Conservation (phyloP, 805 yeast species). For the Candida germanica region DNA sequence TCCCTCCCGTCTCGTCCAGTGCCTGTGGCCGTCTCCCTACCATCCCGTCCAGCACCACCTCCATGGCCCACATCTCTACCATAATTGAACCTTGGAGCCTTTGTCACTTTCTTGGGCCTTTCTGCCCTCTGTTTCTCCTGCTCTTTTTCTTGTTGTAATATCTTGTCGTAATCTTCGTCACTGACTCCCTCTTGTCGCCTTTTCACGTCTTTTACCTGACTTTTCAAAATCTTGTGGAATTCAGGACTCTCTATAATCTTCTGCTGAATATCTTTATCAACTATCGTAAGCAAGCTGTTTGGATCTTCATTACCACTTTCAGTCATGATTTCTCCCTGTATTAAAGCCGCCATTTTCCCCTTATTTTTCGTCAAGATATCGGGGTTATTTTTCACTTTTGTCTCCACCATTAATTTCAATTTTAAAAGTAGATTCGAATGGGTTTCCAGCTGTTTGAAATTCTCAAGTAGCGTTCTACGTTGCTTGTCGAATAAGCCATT, state of each 20-base stretch:
- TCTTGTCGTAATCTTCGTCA: conserved; percentile 38
- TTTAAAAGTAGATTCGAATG: conserved; percentile 39
- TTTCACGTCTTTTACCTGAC: conserved; percentile 32
- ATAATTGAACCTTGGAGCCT: conserved; percentile 28
- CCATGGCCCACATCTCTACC: neutral
- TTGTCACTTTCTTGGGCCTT: conserved; percentile 23
- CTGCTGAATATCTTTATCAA: conserved; percentile 43
- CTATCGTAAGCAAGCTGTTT: conserved; percentile 33
- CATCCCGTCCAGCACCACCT: neutral
- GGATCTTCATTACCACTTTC: conserved; percentile 17
- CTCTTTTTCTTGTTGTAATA: conserved; percentile 19
- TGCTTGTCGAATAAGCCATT: conserved; percentile 48
- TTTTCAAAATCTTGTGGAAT: conserved; percentile 30
- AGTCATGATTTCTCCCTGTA: conserved; percentile 48
- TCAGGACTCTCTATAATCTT: conserved; percentile 42
- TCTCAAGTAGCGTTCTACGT: conserved; percentile 40
- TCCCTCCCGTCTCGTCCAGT: too few relatives aligned
- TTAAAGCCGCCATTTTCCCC: conserved; percentile 50
- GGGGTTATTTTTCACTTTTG: conserved; percentile 48
- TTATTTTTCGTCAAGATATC: conserved; percentile 45
- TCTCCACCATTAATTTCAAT: conserved; percentile 41
- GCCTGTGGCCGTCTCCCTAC: neutral
- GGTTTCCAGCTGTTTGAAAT: conserved; percentile 40
- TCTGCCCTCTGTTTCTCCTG: neutral
- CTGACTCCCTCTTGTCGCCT: conserved; percentile 31